Evolutionary conservation across 768 basidiomycete genomes (phyloP).

Genomic region (Rhodotorula paludigena): DNA sequence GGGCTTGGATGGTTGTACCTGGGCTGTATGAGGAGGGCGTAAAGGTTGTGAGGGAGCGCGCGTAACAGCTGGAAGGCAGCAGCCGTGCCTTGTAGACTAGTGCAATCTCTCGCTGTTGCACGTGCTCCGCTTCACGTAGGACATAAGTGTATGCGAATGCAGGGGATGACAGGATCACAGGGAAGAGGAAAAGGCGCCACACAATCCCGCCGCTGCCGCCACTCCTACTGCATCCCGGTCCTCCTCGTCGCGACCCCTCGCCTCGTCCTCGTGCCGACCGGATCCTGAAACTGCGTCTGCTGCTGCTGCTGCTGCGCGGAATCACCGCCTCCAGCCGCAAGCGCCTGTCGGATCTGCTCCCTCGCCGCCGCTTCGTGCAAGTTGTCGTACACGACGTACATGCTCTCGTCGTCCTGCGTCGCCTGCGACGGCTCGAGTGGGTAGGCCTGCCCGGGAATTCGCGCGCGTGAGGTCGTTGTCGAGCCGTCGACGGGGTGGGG

Average conservation of each 20-base stretch:
- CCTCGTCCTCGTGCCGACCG: neutral
- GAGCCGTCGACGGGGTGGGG: neutral
- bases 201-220: no score
- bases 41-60: neutral
- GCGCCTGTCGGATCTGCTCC: conserved; percentile 5
- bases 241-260: neutral
- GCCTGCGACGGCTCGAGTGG: conserved; percentile 7
- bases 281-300: neutral
- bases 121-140: no score
- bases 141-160: no score
- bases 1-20: conserved; percentile 17
- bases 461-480: neutral
- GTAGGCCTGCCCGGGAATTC: neutral
- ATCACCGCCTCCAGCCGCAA: neutral
- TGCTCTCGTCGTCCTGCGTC: conserved; percentile 21
- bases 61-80: no score
- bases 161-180: no score
- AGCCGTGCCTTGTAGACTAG: no score
- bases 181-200: no score
- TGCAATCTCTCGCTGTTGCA: no score
- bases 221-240: no score
- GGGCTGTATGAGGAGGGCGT: conserved; percentile 31
- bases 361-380: neutral
- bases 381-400: conserved; percentile 18
- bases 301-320: no score